These are phyloP conservation scores for Xylaria hypoxylon DNA, from an alignment of 2,329 filamentous ascomycete species.

Conservation along the genomic window DNA sequence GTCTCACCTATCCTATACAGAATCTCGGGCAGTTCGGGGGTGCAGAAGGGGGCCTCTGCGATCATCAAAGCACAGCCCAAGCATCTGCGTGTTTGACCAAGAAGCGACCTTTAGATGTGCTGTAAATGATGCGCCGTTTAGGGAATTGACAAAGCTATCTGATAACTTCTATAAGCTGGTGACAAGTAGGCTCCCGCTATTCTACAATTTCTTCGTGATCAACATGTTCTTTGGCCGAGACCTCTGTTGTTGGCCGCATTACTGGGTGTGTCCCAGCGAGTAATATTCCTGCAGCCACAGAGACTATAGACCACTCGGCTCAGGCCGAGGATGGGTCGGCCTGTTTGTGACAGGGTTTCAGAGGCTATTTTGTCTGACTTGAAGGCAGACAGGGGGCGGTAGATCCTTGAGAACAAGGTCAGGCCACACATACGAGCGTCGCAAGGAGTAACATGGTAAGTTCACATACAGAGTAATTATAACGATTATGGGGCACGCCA, in stretches of 20 bases:
- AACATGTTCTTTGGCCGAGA: not conserved
- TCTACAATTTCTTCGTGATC: not conserved
- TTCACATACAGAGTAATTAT: not conserved
- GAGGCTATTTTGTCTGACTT: slow-evolving; percentile 44
- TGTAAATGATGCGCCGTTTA: not conserved
- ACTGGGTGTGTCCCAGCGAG: slow-evolving; percentile 15
- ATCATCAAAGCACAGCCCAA: not conserved
- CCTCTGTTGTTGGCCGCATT: slow-evolving; percentile 1
- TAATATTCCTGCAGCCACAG: slow-evolving; percentile 43
- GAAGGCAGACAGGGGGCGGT: slow-evolving; percentile 34
- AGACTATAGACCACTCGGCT: slow-evolving; percentile 42
- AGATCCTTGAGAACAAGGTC: slow-evolving; percentile 18
- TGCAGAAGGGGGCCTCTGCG: not conserved
- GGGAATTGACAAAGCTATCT: not conserved
- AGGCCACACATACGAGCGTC: slow-evolving; percentile 17
- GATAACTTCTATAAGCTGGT: not conserved
- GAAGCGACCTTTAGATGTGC: not conserved
- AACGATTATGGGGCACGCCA: not conserved
- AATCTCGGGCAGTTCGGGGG: not conserved
- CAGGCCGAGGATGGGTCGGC: slow-evolving; percentile 48
- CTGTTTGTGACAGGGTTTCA: slow-evolving; percentile 49
- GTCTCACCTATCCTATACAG: too few relatives aligned
- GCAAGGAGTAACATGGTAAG: not conserved
- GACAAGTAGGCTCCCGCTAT: not conserved
- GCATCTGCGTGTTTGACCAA: not conserved